Conservation (phyloP, 2,329 filamentous ascomycete genomes). For the Alternaria longipes region DNA sequence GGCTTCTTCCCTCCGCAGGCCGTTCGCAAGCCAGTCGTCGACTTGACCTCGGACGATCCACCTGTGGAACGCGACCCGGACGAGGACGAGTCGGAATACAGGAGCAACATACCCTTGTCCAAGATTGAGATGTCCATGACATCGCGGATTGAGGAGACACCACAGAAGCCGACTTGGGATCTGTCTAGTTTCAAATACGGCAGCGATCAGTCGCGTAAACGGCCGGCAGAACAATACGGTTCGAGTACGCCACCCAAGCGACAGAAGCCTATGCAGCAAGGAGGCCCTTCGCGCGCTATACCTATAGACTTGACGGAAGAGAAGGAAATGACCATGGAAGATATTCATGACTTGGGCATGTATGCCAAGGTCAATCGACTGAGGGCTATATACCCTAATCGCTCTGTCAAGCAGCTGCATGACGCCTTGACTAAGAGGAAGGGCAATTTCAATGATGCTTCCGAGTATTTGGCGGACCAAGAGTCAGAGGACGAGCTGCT, state of each 20-base stretch:
- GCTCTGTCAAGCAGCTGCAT: constrained; percentile 59
- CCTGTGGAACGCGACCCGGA: constrained; percentile 59
- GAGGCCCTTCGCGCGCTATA: constrained; percentile 45
- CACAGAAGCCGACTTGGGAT: constrained; percentile 43
- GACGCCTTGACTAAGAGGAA: constrained; percentile 61
- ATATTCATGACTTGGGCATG: constrained; percentile 57
- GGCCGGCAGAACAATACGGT: constrained; percentile 31
- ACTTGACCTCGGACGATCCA: constrained; percentile 57
- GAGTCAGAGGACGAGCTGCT: constrained; percentile 49
- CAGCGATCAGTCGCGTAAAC: constrained; percentile 36
- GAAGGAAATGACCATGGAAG: constrained; percentile 29
- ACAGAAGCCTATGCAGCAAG: constrained; percentile 37
- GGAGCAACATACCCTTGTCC: constrained; percentile 68
- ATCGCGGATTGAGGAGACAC: constrained; percentile 46
- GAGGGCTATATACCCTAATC: constrained; percentile 57
- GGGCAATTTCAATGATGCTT: constrained; percentile 65
- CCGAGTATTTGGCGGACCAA: constrained; percentile 28
- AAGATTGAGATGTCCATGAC: constrained; percentile 56
- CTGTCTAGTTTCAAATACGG: constrained; percentile 40
- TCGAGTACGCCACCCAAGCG: constrained; percentile 37
- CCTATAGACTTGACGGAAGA: constrained; percentile 41
- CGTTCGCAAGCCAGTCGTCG: constrained; percentile 52
- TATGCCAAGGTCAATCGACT: constrained; percentile 64
- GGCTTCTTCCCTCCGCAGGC: constrained; percentile 62
- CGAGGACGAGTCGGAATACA: constrained; percentile 51